Percentiles rank a stretch among this genome's conserved stretches.
phyloP scores from a whole-genome alignment of 1,284 basidiomycete genomes.

The Ceratobasidium sp. region DNA sequence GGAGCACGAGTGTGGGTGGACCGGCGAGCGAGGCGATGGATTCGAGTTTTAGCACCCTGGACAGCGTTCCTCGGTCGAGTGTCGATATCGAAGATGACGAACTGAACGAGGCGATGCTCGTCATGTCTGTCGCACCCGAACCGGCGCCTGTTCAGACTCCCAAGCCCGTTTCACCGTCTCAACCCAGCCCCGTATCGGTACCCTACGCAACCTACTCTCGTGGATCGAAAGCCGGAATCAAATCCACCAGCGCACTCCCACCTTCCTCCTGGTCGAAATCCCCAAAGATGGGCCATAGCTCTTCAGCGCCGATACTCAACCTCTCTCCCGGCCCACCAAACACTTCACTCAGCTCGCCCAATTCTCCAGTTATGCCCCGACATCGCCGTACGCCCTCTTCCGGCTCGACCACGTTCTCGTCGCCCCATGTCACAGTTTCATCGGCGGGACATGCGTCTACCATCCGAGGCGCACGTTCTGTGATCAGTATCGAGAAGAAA shows the following conservation, averaged over 20 bases:
- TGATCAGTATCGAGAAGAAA: slow-evolving; percentile 70
- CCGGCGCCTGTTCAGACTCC: slow-evolving; percentile 47
- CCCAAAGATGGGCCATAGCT: slow-evolving; percentile 50
- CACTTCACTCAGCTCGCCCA: slow-evolving; percentile 7
- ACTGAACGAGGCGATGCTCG: slow-evolving; percentile 78
- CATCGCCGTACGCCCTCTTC: slow-evolving; percentile 34
- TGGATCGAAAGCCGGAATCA: slow-evolving; percentile 21
- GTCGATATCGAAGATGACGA: slow-evolving; percentile 71
- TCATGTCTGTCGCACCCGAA: slow-evolving; percentile 73
- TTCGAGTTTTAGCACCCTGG: slow-evolving; percentile 55
- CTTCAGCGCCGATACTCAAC: slow-evolving; percentile 46
- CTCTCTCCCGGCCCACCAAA: background rate
- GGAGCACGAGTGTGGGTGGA: slow-evolving; percentile 1
- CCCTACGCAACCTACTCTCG: slow-evolving; percentile 19
- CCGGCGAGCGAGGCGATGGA: slow-evolving; percentile 32
- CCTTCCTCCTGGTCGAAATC: slow-evolving; percentile 47
- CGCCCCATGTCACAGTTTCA: slow-evolving; percentile 58
- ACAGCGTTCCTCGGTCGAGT: slow-evolving; percentile 50
- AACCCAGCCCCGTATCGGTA: background rate
- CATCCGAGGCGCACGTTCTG: slow-evolving; percentile 65
- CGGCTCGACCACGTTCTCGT: slow-evolving; percentile 41
- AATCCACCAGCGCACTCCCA: slow-evolving; percentile 49
- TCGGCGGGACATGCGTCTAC: slow-evolving; percentile 54
- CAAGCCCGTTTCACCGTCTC: slow-evolving; percentile 27
- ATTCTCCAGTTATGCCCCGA: slow-evolving; percentile 13